Evolutionary conservation across 257 asterid genomes (phyloP).

Genomic region (Striga asiatica): DNA sequence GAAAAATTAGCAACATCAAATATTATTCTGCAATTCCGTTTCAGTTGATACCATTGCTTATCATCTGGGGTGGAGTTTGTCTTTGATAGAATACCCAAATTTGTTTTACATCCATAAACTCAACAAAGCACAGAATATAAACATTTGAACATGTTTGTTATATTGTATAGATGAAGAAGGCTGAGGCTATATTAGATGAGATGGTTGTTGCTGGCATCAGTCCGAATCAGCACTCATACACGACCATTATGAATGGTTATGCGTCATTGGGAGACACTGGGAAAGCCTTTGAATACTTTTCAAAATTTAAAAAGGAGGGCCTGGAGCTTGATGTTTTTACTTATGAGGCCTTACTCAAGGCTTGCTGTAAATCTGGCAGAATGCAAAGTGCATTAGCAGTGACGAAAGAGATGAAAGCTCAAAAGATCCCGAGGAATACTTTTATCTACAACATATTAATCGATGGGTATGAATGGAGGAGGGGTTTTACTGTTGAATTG

Average conservation of each 20-base stretch:
- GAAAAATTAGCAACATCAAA: too few species aligned
- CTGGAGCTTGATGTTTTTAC: conserved; percentile 79
- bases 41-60: too few species aligned
- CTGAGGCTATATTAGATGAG: conserved; percentile 64
- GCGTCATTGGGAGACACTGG: conserved; percentile 96
- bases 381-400: conserved; percentile 99
- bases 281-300: conserved; percentile 87
- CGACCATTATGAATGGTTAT: conserved; percentile 90
- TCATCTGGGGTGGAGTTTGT: too few species aligned
- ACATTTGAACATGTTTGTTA: conserved; percentile 1
- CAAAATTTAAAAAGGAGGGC: conserved; percentile 70
- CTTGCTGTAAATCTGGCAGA: conserved; percentile 97
- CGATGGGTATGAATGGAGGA: conserved; percentile 76
- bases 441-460: conserved; percentile 86
- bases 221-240: conserved; percentile 88
- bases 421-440: conserved; percentile 72
- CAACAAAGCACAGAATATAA: too few species aligned
- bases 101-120: too few species aligned
- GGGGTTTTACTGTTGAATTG: neutral
- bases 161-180: conserved; percentile 79
- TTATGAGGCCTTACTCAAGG: conserved; percentile 94
- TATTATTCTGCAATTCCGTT: too few species aligned
- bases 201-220: conserved; percentile 75
- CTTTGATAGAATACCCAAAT: too few species aligned
- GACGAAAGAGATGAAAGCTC: conserved; percentile 79